These are phyloP conservation scores for Saussurea involucrata DNA, from an alignment of 129 eudicot species.

Conservation along the genomic window DNA sequence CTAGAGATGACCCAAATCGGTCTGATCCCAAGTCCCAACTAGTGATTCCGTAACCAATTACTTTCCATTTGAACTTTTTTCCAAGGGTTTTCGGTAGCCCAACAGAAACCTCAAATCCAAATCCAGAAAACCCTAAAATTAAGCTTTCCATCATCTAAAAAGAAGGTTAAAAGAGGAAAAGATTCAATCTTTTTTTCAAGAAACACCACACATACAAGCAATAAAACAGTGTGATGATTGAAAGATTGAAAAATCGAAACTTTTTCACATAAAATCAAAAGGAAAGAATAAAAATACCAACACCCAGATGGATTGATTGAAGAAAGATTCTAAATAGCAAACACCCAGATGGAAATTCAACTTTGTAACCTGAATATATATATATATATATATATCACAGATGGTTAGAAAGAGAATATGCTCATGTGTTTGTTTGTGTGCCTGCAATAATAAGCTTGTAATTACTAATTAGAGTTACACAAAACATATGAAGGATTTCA, in stretches of 20 bases:
- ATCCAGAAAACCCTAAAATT: background rate
- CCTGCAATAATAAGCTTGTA: constrained; percentile 30
- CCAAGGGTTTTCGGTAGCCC: too few species aligned
- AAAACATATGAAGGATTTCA: background rate
- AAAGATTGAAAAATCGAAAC: constrained; percentile 14
- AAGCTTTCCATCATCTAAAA: constrained; percentile 8
- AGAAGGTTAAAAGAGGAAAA: background rate
- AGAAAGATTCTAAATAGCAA: constrained; percentile 19
- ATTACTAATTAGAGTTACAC: background rate
- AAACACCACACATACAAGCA: constrained; percentile 24
- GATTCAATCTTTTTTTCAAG: constrained; percentile 9
- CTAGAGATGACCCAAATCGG: too few species aligned
- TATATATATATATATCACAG: background rate
- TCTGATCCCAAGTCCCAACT: too few species aligned
- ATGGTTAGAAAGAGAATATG: constrained; percentile 22
- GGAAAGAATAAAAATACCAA: background rate
- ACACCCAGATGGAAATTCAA: constrained; percentile 25
- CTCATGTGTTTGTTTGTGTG: background rate
- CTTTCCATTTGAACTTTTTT: too few species aligned
- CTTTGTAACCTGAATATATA: constrained; percentile 9
- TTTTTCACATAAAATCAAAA: constrained; percentile 21
- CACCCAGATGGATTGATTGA: constrained; percentile 18
- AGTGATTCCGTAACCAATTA: too few species aligned
- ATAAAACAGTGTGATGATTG: constrained; percentile 24
- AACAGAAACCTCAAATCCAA: too few species aligned